Base-by-base conservation (phyloP, 176 grass and related monocot species). In the Echinochloa phyllopogon region DNA sequence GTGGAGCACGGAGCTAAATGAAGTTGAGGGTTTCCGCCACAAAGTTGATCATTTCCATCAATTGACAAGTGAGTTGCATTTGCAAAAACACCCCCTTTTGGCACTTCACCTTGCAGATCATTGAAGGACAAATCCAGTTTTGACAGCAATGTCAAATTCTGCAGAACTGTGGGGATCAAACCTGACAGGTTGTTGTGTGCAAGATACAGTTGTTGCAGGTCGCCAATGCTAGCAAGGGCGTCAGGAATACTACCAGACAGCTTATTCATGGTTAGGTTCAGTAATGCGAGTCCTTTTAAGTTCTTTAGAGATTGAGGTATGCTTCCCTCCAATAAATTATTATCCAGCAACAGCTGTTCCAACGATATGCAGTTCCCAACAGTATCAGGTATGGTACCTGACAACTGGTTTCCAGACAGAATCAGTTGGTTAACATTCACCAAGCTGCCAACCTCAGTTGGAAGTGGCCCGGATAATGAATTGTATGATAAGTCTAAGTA, bases 111-210 rank as follows among this genome's bases (percentile, higher is more conserved):
- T 5, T 74, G 70, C 36, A 92, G 33, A 49, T 92, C 38, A 63
- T 92, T 84, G 68, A 60, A 92, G 2, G 83, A 89, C 38, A 89
- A 7, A 75, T 92, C 82, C 18, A 90, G 5, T 8, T 23, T 24
- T 0, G 14, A 45, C 40, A 86, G 21, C 4, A 47, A 57, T 1
- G 43, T 69, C 74, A 86, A 47, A 11, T 77, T 78, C 33, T 83
- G 71, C 6, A 90, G 27, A 24, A 41, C n/a, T 33, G 5, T 12
- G 0, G 88, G 88, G 13, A 90, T 72, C 4, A 62, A 55, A 8
- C 88, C 83, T 0, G 83, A 91, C 12, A 84, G 65, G 64, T 84
- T 87, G 81, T 91, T 91, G 15, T 81, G 20, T 14, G 85, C 78
- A 33, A 88, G 56, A 38, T 84, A 83, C 4, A 88, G n/a, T 43